Evolutionary conservation across 495 filamentous ascomycete genomes (phyloP).

Genomic region (Hypoxylon perforatum): DNA sequence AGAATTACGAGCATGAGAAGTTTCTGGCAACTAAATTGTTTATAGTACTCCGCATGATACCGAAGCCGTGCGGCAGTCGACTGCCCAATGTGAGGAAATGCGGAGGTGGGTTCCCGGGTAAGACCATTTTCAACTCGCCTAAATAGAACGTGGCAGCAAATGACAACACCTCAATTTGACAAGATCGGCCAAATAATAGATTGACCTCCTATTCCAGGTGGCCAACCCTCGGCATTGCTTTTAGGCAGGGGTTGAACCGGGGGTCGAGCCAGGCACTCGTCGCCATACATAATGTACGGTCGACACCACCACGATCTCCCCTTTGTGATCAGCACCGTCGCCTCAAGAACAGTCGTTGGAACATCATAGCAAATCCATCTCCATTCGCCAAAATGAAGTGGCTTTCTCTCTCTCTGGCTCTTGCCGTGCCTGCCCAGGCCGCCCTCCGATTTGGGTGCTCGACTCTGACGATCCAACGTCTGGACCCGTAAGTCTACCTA

Average conservation of each 20-base stretch:
- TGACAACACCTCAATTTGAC: constrained; percentile 15
- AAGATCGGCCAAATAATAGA: constrained; percentile 30
- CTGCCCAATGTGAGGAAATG: constrained; percentile 21
- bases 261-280: neutral
- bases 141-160: constrained; percentile 38
- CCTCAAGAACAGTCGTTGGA: neutral
- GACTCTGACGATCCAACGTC: constrained; percentile 59
- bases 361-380: constrained; percentile 1
- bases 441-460: constrained; percentile 63
- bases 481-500: constrained; percentile 48
- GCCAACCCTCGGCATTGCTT: constrained; percentile 34
- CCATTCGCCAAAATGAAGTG: constrained; percentile 57
- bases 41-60: constrained; percentile 12
- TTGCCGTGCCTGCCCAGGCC: constrained; percentile 54
- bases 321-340: constrained; percentile 10
- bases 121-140: constrained; percentile 31
- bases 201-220: constrained; percentile 4
- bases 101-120: constrained; percentile 37
- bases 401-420: constrained; percentile 49
- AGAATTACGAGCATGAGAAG: constrained; percentile 4
- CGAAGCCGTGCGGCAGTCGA: neutral
- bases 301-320: constrained; percentile 1
- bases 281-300: constrained; percentile 17
- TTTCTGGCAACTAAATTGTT: neutral
- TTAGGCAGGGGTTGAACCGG: neutral